Evolutionary conservation across 2,329 filamentous ascomycete species (phyloP).

Genomic region (Penicillium concentricum): DNA sequence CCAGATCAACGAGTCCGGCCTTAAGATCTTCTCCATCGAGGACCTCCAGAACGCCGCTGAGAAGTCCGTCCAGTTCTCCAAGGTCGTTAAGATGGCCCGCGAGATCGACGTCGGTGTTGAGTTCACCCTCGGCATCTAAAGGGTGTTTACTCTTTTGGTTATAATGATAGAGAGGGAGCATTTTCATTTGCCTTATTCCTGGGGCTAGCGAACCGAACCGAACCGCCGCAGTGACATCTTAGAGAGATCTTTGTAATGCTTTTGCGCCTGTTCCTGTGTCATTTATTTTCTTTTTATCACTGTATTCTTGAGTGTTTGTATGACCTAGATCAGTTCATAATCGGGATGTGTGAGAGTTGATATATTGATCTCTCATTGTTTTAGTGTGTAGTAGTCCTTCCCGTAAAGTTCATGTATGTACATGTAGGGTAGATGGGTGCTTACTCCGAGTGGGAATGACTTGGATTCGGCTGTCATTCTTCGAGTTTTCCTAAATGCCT

Average conservation of each 20-base stretch:
- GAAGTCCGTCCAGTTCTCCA: constrained; percentile 98
- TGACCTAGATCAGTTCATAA: constrained; percentile 28
- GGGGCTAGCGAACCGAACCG: constrained; percentile 7
- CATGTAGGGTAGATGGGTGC: not conserved
- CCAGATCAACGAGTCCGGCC: constrained; percentile 84
- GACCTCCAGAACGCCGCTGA: constrained; percentile 96
- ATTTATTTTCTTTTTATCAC: constrained; percentile 30
- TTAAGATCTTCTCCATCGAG: constrained; percentile 99
- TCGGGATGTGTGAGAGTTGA: constrained; percentile 16
- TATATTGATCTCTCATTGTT: not conserved
- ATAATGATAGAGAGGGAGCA: constrained; percentile 10
- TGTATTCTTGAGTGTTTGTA: constrained; percentile 30
- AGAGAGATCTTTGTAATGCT: constrained; percentile 17
- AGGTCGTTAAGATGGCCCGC: constrained; percentile 97
- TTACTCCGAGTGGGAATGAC: not conserved
- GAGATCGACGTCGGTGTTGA: constrained; percentile 97
- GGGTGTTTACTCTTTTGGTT: not conserved
- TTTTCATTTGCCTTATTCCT: constrained; percentile 9
- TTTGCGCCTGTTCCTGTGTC: constrained; percentile 24
- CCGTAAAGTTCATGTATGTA: not conserved
- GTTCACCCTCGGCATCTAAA: constrained; percentile 89
- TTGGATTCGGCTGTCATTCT: not conserved
- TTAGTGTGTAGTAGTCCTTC: not conserved
- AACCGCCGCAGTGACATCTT: constrained; percentile 14
- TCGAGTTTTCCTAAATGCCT: not conserved